These are phyloP conservation scores for Backusella circina DNA, from an alignment of 192 early-diverging fungal genomes.

Conservation along the genomic window DNA sequence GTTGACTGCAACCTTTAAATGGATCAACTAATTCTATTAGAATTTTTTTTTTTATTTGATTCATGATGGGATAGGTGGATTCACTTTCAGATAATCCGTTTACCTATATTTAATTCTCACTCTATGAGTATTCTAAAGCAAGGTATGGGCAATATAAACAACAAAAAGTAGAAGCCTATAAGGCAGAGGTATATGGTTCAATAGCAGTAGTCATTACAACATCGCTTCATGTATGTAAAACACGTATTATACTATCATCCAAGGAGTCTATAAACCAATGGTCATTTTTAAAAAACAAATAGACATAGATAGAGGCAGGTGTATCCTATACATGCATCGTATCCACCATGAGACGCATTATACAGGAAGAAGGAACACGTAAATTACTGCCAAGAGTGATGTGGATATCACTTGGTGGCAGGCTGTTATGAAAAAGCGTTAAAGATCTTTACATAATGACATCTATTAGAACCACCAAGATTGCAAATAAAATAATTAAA, in stretches of 20 bases:
- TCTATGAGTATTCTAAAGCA: slow-evolving; percentile 87
- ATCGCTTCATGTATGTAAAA: slow-evolving; percentile 94
- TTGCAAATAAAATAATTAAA: not conserved
- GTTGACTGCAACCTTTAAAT: too few species aligned
- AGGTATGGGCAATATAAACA: slow-evolving; percentile 43
- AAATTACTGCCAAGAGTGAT: slow-evolving; percentile 85
- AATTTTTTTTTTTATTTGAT: too few species aligned
- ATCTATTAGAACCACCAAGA: slow-evolving; percentile 5
- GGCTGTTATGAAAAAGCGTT: slow-evolving; percentile 88
- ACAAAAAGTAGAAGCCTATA: slow-evolving; percentile 59
- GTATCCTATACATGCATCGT: slow-evolving; percentile 63
- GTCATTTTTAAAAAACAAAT: too few species aligned
- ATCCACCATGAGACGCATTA: slow-evolving; percentile 67
- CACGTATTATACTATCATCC: slow-evolving; percentile 87
- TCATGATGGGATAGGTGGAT: too few species aligned
- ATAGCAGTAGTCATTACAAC: slow-evolving; percentile 87
- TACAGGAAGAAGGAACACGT: slow-evolving; percentile 69
- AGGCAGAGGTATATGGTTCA: slow-evolving; percentile 82
- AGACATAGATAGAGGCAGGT: not conserved
- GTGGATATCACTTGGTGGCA: slow-evolving; percentile 94
- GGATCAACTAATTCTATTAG: too few species aligned
- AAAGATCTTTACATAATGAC: slow-evolving; percentile 19
- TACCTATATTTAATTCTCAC: slow-evolving; percentile 91
- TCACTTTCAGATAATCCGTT: too few species aligned
- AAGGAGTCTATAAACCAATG: slow-evolving; percentile 45